phyloP scores from a whole-genome alignment of 352 stramenopile species.

The Globisporangium cystogenes region DNA sequence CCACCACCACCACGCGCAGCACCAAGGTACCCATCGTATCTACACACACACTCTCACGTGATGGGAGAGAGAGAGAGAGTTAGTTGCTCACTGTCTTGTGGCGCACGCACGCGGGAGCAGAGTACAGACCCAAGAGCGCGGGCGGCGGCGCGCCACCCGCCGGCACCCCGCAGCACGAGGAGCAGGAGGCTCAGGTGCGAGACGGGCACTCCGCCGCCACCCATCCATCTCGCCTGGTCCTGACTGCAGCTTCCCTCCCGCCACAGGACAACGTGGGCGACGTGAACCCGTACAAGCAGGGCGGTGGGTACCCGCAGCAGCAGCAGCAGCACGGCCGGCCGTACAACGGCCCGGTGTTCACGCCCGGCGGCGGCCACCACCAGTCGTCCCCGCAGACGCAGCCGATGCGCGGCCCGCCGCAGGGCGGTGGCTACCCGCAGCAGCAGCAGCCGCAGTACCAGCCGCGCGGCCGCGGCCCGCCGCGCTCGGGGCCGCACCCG shows the following conservation, averaged over 20 bases:
- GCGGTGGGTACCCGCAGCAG: conserved; percentile 7
- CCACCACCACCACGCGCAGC: conserved; percentile 16
- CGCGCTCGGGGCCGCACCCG: conserved; percentile 27
- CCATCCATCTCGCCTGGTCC: no score
- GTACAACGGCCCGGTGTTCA: conserved; percentile 46
- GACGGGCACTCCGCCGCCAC: no score
- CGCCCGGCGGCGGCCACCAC: conserved; percentile 14
- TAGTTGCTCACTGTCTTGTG: neutral
- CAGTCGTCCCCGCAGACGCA: conserved; percentile 33
- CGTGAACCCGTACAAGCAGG: conserved; percentile 14
- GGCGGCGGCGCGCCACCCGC: neutral
- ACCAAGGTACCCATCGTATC: conserved; percentile 31
- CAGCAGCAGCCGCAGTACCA: conserved; percentile 20
- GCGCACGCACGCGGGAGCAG: neutral
- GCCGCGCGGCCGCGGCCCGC: conserved; percentile 27
- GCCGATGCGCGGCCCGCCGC: conserved; percentile 35
- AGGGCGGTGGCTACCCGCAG: conserved; percentile 11
- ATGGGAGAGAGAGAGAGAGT: neutral
- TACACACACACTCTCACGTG: neutral
- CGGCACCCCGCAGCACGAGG: conserved; percentile 6
- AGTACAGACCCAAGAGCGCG: conserved; percentile 16
- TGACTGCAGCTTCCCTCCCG: neutral
- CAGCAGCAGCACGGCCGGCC: conserved; percentile 20
- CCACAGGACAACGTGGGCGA: conserved; percentile 6
- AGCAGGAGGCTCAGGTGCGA: conserved; percentile 13